phyloP scores from a whole-genome alignment of 176 grass and related monocot species.

The Oryza meyeriana region DNA sequence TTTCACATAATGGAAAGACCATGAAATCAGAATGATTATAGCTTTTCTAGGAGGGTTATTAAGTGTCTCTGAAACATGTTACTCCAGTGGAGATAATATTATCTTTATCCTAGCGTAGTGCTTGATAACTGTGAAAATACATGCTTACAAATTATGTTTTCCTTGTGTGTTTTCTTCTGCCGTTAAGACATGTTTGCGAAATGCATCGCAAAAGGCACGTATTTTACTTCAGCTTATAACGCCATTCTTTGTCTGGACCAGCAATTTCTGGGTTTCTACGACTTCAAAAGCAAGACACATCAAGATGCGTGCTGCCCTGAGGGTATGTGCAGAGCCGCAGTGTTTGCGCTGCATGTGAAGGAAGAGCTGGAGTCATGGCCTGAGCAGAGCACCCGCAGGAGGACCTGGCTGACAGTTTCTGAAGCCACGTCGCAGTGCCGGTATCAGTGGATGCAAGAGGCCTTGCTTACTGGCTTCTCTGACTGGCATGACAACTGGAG shows the following conservation, averaged over 20 bases:
- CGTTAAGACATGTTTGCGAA: background rate
- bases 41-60: slow-evolving; percentile 13
- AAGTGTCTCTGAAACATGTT: background rate
- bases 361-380: slow-evolving; percentile 92
- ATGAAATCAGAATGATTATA: slow-evolving; percentile 9
- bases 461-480: slow-evolving; percentile 76
- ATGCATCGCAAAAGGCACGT: background rate
- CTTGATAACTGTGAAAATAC: background rate
- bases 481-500: slow-evolving; percentile 57
- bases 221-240: slow-evolving; percentile 14
- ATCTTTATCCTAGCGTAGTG: background rate
- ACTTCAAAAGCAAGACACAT: slow-evolving; percentile 97
- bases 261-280: slow-evolving; percentile 74
- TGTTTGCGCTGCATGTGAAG: slow-evolving; percentile 86
- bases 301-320: slow-evolving; percentile 92
- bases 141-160: background rate
- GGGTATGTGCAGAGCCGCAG: slow-evolving; percentile 82
- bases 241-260: slow-evolving; percentile 34
- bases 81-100: background rate
- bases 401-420: slow-evolving; percentile 74
- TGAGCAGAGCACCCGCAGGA: slow-evolving; percentile 75
- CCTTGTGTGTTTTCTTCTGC: background rate
- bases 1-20: slow-evolving; percentile 5
- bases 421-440: slow-evolving; percentile 69
- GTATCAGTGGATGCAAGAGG: slow-evolving; percentile 87